Conservation (phyloP, 176 grass and related monocot genomes). For the Aegilops speltoides region DNA sequence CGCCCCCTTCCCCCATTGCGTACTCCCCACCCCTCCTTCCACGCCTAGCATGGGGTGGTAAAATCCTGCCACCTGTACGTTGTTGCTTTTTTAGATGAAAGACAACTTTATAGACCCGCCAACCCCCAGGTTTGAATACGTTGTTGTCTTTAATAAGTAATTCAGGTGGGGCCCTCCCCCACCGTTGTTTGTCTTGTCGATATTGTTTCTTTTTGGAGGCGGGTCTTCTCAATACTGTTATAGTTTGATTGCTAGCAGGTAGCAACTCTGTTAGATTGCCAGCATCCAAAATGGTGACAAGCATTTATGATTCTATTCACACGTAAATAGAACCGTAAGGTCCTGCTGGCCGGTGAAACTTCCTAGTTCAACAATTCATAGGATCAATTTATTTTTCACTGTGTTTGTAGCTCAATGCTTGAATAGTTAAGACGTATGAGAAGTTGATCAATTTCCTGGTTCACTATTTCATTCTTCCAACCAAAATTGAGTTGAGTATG, state of each 20-base stretch:
- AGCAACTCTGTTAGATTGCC: neutral
- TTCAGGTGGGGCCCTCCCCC: neutral
- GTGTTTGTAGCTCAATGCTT: neutral
- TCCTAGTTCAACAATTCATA: neutral
- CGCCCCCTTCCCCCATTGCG: neutral
- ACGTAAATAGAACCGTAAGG: neutral
- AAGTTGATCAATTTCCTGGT: neutral
- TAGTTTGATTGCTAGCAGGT: neutral
- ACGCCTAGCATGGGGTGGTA: neutral
- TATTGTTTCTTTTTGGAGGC: neutral
- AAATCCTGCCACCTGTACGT: neutral
- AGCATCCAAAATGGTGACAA: neutral
- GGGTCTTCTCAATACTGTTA: neutral
- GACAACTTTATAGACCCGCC: neutral
- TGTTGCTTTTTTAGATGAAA: neutral
- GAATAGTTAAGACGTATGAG: neutral
- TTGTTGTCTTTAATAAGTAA: neutral
- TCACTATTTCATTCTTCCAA: neutral
- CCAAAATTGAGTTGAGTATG: slow-evolving; percentile 15
- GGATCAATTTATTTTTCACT: neutral
- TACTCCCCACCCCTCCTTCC: neutral
- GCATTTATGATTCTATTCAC: neutral
- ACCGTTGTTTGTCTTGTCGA: neutral
- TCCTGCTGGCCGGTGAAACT: neutral
- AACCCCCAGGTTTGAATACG: neutral